phyloP scores from a whole-genome alignment of 2,329 filamentous ascomycete genomes.

The Calonectria hawksworthii region DNA sequence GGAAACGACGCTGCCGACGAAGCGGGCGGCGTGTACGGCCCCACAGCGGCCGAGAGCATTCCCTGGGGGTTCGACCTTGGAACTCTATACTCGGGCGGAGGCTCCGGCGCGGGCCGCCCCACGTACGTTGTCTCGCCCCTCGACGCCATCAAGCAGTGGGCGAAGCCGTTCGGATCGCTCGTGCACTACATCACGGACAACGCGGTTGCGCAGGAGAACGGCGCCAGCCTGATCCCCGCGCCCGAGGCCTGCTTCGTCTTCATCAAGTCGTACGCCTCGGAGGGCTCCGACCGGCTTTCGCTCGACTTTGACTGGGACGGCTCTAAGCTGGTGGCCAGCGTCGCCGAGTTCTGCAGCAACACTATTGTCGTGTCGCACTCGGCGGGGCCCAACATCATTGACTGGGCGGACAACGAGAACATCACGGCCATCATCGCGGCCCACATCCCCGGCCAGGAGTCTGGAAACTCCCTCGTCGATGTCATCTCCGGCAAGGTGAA shows the following conservation, averaged over 20 bases:
- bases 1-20: slow-evolving; percentile 59
- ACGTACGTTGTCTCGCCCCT: slow-evolving; percentile 76
- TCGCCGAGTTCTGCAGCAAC: slow-evolving; percentile 60
- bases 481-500: slow-evolving; percentile 72
- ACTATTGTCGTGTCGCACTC: slow-evolving; percentile 70
- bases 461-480: slow-evolving; percentile 71
- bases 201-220: slow-evolving; percentile 64
- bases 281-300: slow-evolving; percentile 67
- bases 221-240: slow-evolving; percentile 70
- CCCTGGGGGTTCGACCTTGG: slow-evolving; percentile 58
- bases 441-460: slow-evolving; percentile 72
- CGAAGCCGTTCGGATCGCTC: slow-evolving; percentile 65
- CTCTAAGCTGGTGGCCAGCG: slow-evolving; percentile 68
- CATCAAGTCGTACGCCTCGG: slow-evolving; percentile 75
- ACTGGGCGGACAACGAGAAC: slow-evolving; percentile 71
- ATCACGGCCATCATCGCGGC: slow-evolving; percentile 74
- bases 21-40: background rate
- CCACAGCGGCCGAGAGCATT: background rate
- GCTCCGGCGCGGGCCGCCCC: slow-evolving; percentile 72
- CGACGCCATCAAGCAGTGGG: slow-evolving; percentile 73
- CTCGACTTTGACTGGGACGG: slow-evolving; percentile 70
- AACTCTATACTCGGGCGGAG: slow-evolving; percentile 78
- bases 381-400: slow-evolving; percentile 69
- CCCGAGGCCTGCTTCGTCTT: slow-evolving; percentile 76
- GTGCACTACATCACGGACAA: slow-evolving; percentile 70